Percentiles rank a stretch among this genome's conserved stretches.
Evolutionary conservation across 2,329 filamentous ascomycete species (phyloP).

Genomic region (Talaromyces sp.): DNA sequence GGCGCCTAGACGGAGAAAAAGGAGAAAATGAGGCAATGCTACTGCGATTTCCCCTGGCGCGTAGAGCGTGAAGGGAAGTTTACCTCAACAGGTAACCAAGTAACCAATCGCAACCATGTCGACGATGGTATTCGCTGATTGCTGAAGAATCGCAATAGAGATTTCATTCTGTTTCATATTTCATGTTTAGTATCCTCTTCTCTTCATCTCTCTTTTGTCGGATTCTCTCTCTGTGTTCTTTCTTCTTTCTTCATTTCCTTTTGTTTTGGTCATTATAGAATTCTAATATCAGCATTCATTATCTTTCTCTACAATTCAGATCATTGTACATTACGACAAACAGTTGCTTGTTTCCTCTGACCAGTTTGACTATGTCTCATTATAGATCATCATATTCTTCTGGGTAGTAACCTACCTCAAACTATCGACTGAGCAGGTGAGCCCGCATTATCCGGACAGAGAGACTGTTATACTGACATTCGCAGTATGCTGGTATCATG

Average conservation of each 20-base stretch:
- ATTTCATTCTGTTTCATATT: slow-evolving; percentile 14
- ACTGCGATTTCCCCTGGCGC: slow-evolving; percentile 16
- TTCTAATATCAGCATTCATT: slow-evolving; percentile 10
- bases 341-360: background rate
- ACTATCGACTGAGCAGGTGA: slow-evolving; percentile 17
- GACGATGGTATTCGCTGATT: background rate
- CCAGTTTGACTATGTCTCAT: slow-evolving; percentile 21
- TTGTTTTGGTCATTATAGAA: slow-evolving; percentile 3
- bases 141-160: background rate
- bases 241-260: background rate
- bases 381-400: slow-evolving; percentile 12
- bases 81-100: background rate
- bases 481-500: slow-evolving; percentile 36
- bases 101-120: slow-evolving; percentile 14
- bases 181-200: slow-evolving; percentile 10
- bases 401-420: slow-evolving; percentile 20
- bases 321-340: background rate
- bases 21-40: slow-evolving; percentile 4
- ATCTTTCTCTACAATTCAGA: background rate
- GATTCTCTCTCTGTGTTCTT: background rate
- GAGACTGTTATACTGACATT: background rate
- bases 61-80: slow-evolving; percentile 13
- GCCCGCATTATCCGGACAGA: slow-evolving; percentile 13
- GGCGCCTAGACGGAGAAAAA: slow-evolving; percentile 6
- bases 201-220: background rate